Base-by-base conservation (phyloP, 2,329 filamentous ascomycete species). In the Drechslerella dactyloides region DNA sequence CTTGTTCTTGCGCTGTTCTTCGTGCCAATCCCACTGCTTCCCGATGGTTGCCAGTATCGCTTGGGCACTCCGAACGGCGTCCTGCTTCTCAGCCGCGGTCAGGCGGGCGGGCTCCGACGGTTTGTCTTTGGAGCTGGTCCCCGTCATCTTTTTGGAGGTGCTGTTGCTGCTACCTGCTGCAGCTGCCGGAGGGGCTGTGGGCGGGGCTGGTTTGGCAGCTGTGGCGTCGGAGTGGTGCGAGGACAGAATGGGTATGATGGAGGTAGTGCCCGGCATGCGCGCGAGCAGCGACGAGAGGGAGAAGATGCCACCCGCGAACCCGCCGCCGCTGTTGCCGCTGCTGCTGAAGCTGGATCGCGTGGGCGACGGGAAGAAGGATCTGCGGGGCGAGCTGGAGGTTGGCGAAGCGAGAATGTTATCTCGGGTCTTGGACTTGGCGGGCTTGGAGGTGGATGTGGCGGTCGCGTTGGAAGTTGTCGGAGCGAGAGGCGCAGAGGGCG, bases 401-500 rank as follows among this genome's bases (percentile, higher is more conserved):
- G 69, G 63, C 15, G 30, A 44, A 35, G 52, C 59, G 10, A 66
- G 56, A 10, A 68, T 68, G 37, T 57, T 54, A 30, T 68, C 69
- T 46, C 33, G 37, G 42, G 57, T 57, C 33, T 66, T 68, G 11
- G 69, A 68, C 33, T 73, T 66, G 2, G 63, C 61, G 13, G 69
- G 69, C 46, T 66, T 66, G 7, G 69, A 66, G 35, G 63, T 33
- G 8, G 69, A 66, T 11, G 69, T 65, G 11, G 69, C 69, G 44
- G 69, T 73, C 53, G 69, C 69, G 69, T 62, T 73, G 17, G 69
- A 73, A 17, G 63, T 73, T 3, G 69, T 55, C 2, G 69, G 61
- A 13, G 63, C 69, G 23, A 68, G 44, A 30, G 69, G 69, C 35
- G 69, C 69, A 15, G 69, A 73, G 7, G 69, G 62, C 35, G 69